phyloP scores from a whole-genome alignment of 805 yeast species.

The Barnettozyma sp. region DNA sequence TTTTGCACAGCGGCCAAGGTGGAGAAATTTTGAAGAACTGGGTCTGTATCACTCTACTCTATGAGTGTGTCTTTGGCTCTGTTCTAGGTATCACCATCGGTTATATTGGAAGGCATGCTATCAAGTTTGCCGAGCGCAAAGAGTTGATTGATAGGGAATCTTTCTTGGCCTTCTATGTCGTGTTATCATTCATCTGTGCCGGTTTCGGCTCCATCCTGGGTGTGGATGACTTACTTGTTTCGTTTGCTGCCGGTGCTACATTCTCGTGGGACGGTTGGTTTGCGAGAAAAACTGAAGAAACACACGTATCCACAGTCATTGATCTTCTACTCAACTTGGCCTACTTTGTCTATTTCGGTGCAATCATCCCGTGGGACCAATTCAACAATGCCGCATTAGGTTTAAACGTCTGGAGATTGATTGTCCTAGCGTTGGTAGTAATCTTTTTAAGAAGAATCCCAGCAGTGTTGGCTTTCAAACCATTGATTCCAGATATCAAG shows the following conservation, averaged over 20 bases:
- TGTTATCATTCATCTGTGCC: slow-evolving; percentile 76
- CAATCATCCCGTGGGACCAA: slow-evolving; percentile 82
- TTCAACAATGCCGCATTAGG: slow-evolving; percentile 61
- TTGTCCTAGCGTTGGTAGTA: slow-evolving; percentile 66
- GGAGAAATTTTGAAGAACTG: slow-evolving; percentile 72
- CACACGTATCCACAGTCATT: slow-evolving; percentile 85
- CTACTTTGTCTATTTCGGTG: slow-evolving; percentile 84
- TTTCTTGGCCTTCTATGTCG: slow-evolving; percentile 76
- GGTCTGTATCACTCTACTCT: slow-evolving; percentile 67
- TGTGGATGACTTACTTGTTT: slow-evolving; percentile 79
- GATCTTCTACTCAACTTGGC: slow-evolving; percentile 78
- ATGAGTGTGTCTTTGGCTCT: slow-evolving; percentile 78
- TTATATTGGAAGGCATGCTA: slow-evolving; percentile 57
- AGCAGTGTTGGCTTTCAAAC: slow-evolving; percentile 66
- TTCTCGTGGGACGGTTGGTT: slow-evolving; percentile 94
- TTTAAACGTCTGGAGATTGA: slow-evolving; percentile 69
- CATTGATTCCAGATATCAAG: slow-evolving; percentile 78
- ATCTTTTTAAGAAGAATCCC: slow-evolving; percentile 78
- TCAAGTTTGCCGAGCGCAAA: slow-evolving; percentile 63
- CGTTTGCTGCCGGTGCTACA: slow-evolving; percentile 91
- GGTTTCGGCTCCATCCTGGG: slow-evolving; percentile 87
- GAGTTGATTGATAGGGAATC: slow-evolving; percentile 82
- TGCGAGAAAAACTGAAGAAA: slow-evolving; percentile 72
- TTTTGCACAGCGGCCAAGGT: slow-evolving; percentile 58
- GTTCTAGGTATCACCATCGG: slow-evolving; percentile 71